phyloP scores from a whole-genome alignment of 2,329 filamentous ascomycete species.

The Penicillium vulpinum region DNA sequence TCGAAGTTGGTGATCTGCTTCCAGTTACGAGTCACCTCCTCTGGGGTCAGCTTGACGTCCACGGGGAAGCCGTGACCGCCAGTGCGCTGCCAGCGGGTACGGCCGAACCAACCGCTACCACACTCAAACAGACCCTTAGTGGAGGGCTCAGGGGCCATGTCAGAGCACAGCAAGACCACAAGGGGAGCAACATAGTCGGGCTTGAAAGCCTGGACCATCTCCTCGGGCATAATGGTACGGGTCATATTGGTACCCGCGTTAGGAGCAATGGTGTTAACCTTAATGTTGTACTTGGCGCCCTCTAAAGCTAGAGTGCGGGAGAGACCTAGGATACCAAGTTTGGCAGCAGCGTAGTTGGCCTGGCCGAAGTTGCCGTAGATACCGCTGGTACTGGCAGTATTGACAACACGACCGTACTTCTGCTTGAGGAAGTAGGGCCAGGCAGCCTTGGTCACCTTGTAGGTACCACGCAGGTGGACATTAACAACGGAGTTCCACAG shows the following conservation, averaged over 20 bases:
- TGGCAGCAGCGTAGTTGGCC: conserved; percentile 92
- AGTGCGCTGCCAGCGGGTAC: conserved; percentile 91
- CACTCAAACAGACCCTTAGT: conserved; percentile 92
- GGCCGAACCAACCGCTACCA: conserved; percentile 88
- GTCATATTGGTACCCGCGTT: conserved; percentile 98
- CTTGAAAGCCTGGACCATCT: conserved; percentile 98
- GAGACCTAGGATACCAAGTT: conserved; percentile 91
- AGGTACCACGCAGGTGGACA: conserved; percentile 91
- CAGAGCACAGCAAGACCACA: conserved; percentile 80
- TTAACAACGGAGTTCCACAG: conserved; percentile 91
- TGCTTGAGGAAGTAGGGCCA: conserved; percentile 98
- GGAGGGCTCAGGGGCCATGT: conserved; percentile 78
- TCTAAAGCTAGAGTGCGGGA: conserved; percentile 90
- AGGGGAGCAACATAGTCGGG: conserved; percentile 96
- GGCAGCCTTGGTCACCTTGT: conserved; percentile 94
- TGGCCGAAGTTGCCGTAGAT: conserved; percentile 99
- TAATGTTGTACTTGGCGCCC: conserved; percentile 96
- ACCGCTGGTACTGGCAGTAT: conserved; percentile 94
- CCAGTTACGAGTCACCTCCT: conserved; percentile 77
- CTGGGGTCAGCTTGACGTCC: conserved; percentile 77
- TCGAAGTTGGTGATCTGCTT: conserved; percentile 82
- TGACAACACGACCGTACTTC: conserved; percentile 95
- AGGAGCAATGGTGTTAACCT: conserved; percentile 95
- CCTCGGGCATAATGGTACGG: conserved; percentile 87
- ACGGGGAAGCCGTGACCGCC: conserved; percentile 90